These are phyloP conservation scores for Chrysosphaeria jannelii DNA, from an alignment of 2,329 filamentous ascomycete genomes.

Conservation along the genomic window DNA sequence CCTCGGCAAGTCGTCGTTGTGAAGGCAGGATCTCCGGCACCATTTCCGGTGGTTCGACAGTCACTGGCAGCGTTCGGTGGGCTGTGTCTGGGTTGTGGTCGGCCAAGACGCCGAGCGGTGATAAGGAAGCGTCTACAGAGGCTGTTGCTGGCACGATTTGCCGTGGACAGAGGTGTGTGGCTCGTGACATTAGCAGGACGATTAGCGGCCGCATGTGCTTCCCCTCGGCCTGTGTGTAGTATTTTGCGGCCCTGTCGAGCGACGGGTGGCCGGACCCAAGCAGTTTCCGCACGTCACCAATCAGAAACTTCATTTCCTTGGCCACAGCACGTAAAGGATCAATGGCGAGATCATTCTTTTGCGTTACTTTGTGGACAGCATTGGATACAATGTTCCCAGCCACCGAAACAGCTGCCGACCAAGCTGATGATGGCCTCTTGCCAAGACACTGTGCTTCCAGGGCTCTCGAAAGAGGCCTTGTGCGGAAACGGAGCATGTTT, in stretches of 20 bases:
- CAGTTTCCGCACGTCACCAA: slow-evolving; percentile 77
- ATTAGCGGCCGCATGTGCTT: slow-evolving; percentile 90
- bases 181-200: slow-evolving; percentile 85
- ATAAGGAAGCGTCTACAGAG: slow-evolving; percentile 22
- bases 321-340: slow-evolving; percentile 75
- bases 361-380: slow-evolving; percentile 24
- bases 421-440: slow-evolving; percentile 30
- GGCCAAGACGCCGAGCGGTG: slow-evolving; percentile 27
- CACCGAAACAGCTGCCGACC: slow-evolving; percentile 43
- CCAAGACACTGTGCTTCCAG: too few species aligned
- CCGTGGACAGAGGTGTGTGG: slow-evolving; percentile 53
- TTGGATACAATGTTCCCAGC: slow-evolving; percentile 42
- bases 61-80: too few species aligned
- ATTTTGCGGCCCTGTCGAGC: slow-evolving; percentile 83
- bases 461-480: too few species aligned
- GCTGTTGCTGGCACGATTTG: slow-evolving; percentile 13
- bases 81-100: slow-evolving; percentile 42
- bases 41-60: too few species aligned
- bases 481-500: too few species aligned
- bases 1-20: slow-evolving; percentile 76
- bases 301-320: slow-evolving; percentile 90
- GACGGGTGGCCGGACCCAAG: slow-evolving; percentile 83
- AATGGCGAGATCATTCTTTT: slow-evolving; percentile 38
- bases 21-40: slow-evolving; percentile 53
- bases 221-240: slow-evolving; percentile 88